phyloP scores from a whole-genome alignment of 495 filamentous ascomycete genomes.

The Xylaria telfairii region DNA sequence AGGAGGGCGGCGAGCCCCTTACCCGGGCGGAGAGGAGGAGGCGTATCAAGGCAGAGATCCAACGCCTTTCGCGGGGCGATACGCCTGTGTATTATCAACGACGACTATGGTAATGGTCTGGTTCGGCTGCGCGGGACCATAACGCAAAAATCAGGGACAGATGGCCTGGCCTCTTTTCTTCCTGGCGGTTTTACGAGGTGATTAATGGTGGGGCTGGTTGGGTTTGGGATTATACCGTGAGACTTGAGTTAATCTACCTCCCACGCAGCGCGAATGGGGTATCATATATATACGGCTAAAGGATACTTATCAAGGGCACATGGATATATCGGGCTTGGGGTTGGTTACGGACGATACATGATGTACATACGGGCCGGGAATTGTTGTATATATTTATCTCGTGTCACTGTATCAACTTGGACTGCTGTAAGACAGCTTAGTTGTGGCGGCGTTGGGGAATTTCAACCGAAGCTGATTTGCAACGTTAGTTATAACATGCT shows the following conservation, averaged over 20 bases:
- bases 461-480: neutral
- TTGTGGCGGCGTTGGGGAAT: neutral
- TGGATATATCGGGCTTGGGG: conserved; percentile 18
- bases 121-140: neutral
- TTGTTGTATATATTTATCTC: conserved; percentile 18
- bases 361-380: conserved; percentile 2
- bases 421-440: neutral
- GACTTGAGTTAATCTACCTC: neutral
- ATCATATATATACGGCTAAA: conserved; percentile 1
- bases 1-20: conserved; percentile 40
- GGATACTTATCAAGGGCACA: neutral
- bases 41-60: conserved; percentile 58
- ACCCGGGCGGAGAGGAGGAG: conserved; percentile 55
- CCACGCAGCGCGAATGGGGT: neutral
- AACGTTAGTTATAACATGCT: no score
- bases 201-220: neutral
- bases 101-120: conserved; percentile 46
- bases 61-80: conserved; percentile 46
- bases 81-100: conserved; percentile 53
- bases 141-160: neutral
- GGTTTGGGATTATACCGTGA: neutral
- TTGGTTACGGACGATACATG: conserved; percentile 10
- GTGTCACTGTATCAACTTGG: neutral
- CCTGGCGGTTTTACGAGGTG: neutral
- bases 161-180: neutral